phyloP scores from a whole-genome alignment of 176 grass and related monocot genomes.

The Oropetium thomaeum region DNA sequence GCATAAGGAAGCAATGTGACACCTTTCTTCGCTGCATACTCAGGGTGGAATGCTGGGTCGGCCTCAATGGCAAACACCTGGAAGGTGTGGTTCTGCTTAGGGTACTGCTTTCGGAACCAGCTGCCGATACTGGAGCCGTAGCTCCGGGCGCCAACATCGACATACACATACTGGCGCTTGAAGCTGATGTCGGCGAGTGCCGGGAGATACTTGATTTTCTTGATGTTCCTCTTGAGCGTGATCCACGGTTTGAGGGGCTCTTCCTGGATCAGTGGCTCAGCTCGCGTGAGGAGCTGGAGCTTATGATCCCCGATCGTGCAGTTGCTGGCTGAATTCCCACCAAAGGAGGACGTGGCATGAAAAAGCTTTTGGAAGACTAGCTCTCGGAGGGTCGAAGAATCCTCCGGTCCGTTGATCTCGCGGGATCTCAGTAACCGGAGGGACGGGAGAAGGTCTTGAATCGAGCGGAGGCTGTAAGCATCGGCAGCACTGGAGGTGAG shows the following conservation, averaged over 20 bases:
- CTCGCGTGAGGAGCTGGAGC: slow-evolving; percentile 39
- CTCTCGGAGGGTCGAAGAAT: slow-evolving; percentile 28
- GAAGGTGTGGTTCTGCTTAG: slow-evolving; percentile 82
- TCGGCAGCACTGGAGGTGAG: slow-evolving; percentile 50
- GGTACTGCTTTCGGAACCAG: slow-evolving; percentile 83
- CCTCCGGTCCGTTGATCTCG: slow-evolving; percentile 34
- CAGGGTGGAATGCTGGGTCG: slow-evolving; percentile 57
- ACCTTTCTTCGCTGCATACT: slow-evolving; percentile 61
- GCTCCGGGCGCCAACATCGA: slow-evolving; percentile 69
- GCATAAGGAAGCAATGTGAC: slow-evolving; percentile 62
- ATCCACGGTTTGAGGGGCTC: slow-evolving; percentile 76
- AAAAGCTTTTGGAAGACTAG: slow-evolving; percentile 56
- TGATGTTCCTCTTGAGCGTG: slow-evolving; percentile 61
- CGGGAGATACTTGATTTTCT: slow-evolving; percentile 70
- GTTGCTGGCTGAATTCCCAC: slow-evolving; percentile 27
- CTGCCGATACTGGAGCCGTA: slow-evolving; percentile 73
- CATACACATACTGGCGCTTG: slow-evolving; percentile 60
- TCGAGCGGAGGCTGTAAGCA: slow-evolving; percentile 54
- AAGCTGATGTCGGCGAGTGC: slow-evolving; percentile 63
- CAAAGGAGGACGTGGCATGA: not conserved
- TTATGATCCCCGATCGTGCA: slow-evolving; percentile 43
- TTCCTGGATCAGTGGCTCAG: slow-evolving; percentile 58
- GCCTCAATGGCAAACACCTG: slow-evolving; percentile 77
- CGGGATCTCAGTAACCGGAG: slow-evolving; percentile 36
- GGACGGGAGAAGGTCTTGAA: slow-evolving; percentile 43